Evolutionary conservation across 805 yeast species (phyloP).

Genomic region (Blastobotrys attinorum): DNA sequence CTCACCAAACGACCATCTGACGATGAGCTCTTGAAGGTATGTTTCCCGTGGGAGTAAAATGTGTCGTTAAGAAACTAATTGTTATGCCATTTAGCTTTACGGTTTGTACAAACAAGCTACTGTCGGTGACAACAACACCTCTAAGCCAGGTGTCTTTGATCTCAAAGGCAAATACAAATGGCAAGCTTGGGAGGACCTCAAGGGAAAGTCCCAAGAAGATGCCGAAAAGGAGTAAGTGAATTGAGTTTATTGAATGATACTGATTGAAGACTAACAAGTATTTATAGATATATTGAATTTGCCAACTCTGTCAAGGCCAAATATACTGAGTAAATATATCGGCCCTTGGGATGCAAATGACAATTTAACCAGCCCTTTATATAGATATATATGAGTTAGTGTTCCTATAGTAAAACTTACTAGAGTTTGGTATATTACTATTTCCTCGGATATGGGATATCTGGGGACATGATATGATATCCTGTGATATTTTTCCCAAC

Average conservation of each 20-base stretch:
- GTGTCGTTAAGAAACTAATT: neutral
- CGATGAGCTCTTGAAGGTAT: conserved; percentile 66
- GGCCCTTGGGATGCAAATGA: no score
- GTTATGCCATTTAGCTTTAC: conserved; percentile 48
- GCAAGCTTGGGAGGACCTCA: conserved; percentile 89
- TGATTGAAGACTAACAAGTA: neutral
- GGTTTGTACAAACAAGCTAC: conserved; percentile 97
- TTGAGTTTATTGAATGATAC: neutral
- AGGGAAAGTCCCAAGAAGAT: conserved; percentile 81
- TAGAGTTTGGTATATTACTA: no score
- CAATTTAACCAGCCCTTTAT: no score
- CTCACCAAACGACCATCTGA: conserved; percentile 73
- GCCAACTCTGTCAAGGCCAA: conserved; percentile 28
- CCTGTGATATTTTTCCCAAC: no score
- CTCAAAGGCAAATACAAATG: conserved; percentile 95
- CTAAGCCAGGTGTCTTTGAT: conserved; percentile 87
- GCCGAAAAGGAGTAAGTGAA: conserved; percentile 63
- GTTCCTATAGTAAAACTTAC: no score
- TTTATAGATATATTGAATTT: conserved; percentile 27
- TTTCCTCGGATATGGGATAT: no score
- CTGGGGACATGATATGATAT: no score
- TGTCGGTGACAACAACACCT: conserved; percentile 82
- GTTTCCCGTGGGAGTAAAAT: conserved; percentile 4
- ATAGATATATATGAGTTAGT: no score
- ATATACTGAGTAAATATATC: conserved; percentile 6